These are phyloP conservation scores for Marsdenia floribunda DNA, from an alignment of 257 asterid genomes.

Conservation along the genomic window DNA sequence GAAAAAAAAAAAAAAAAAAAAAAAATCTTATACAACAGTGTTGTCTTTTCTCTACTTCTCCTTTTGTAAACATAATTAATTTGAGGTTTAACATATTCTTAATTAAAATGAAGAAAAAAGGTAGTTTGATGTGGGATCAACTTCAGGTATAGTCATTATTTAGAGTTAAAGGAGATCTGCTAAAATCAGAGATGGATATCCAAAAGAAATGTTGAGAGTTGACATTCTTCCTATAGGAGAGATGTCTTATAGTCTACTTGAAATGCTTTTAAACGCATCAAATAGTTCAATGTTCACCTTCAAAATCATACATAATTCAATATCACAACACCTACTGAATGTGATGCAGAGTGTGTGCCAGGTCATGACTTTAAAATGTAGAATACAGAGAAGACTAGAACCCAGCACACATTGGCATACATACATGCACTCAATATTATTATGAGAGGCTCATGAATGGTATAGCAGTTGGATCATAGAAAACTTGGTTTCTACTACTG, in stretches of 20 bases:
- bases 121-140: not conserved
- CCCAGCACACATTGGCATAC: not conserved
- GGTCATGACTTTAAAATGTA: not conserved
- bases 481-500: not conserved
- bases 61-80: no score
- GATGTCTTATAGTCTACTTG: not conserved
- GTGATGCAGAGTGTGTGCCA: not conserved
- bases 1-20: no score
- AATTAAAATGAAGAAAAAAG: not conserved
- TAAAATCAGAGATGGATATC: not conserved
- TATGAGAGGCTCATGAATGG: not conserved
- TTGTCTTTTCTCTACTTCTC: no score
- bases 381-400: not conserved
- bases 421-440: not conserved
- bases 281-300: not conserved
- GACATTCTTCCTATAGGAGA: not conserved
- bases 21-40: no score
- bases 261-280: not conserved
- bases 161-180: not conserved
- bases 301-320: not conserved
- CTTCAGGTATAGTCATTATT: not conserved
- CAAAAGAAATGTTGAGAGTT: not conserved
- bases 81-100: not conserved
- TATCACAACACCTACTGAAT: not conserved
- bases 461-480: not conserved